Evolutionary conservation across 805 yeast species (phyloP).

Genomic region (Pichia occidentalis): DNA sequence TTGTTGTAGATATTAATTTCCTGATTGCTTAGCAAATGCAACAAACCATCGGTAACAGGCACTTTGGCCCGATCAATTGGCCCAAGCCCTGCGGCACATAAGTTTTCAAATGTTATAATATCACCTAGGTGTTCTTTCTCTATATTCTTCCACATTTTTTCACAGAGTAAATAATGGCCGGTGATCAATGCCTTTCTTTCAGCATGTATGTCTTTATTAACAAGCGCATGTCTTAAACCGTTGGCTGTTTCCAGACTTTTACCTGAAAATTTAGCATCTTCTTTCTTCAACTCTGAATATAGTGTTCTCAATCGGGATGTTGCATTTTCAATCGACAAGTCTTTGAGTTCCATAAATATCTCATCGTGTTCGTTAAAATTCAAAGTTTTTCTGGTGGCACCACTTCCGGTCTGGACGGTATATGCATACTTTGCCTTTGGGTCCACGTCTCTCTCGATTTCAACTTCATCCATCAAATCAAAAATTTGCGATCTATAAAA

Average conservation of each 20-base stretch:
- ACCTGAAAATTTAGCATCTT: conserved; percentile 19
- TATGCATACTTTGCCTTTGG: conserved; percentile 24
- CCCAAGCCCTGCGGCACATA: conserved; percentile 64
- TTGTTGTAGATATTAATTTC: conserved; percentile 53
- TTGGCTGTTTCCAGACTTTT: conserved; percentile 22
- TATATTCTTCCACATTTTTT: conserved; percentile 55
- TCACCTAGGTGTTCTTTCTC: conserved; percentile 34
- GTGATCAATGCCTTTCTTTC: conserved; percentile 21
- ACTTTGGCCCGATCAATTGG: conserved; percentile 55
- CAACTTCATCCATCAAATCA: conserved; percentile 43
- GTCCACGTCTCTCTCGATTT: conserved; percentile 21
- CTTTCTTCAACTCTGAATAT: conserved; percentile 20
- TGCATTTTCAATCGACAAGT: conserved; percentile 24
- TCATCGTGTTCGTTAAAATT: conserved; percentile 24
- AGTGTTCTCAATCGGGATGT: conserved; percentile 16
- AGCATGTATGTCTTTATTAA: conserved; percentile 24
- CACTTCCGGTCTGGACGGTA: conserved; percentile 24
- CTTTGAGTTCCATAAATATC: conserved; percentile 22
- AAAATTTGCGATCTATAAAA: conserved; percentile 88
- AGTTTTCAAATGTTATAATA: conserved; percentile 81
- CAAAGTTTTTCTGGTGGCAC: conserved; percentile 20
- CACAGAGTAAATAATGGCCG: conserved; percentile 34
- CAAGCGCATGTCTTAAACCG: conserved; percentile 26
- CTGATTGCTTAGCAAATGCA: conserved; percentile 45
- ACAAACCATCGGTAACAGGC: conserved; percentile 48